Percentiles rank a stretch among this genome's conserved stretches.
Evolutionary conservation across 2,329 filamentous ascomycete species (phyloP).

Genomic region (Sclerotinia sclerotiorum): DNA sequence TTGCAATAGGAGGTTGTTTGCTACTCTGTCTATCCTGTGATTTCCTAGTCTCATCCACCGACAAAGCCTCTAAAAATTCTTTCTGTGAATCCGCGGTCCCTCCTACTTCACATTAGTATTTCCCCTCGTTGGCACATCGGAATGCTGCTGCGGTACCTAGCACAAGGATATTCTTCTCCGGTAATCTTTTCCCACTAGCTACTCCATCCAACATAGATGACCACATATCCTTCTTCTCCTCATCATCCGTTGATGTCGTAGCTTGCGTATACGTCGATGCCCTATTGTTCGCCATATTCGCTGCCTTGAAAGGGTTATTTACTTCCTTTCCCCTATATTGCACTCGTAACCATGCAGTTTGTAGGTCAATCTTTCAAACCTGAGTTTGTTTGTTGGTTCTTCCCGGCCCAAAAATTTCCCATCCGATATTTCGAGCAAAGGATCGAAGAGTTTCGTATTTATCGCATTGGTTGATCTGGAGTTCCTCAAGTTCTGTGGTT

Average conservation of each 20-base stretch:
- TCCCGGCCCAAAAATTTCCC: conserved; percentile 9
- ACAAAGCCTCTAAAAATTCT: conserved; percentile 70
- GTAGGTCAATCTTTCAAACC: conserved; percentile 9
- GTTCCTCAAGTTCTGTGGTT: conserved; percentile 19
- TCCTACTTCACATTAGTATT: conserved; percentile 51
- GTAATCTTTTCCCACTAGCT: conserved; percentile 83
- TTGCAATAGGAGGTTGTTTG: conserved; percentile 77
- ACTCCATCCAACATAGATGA: conserved; percentile 88
- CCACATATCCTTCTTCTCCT: conserved; percentile 84
- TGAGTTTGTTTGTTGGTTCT: conserved; percentile 16
- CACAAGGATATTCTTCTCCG: conserved; percentile 87
- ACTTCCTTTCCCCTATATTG: conserved; percentile 23
- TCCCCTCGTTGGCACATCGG: conserved; percentile 16
- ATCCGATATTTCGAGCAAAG: conserved; percentile 7
- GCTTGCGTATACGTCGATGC: conserved; percentile 52
- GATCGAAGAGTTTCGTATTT: conserved; percentile 14
- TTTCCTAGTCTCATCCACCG: conserved; percentile 44
- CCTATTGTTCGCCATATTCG: conserved; percentile 38
- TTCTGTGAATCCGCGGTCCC: conserved; percentile 79
- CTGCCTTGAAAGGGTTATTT: conserved; percentile 21
- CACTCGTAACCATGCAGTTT: conserved; percentile 21
- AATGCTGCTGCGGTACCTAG: conserved; percentile 58
- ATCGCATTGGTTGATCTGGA: conserved; percentile 19
- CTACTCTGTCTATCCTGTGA: conserved; percentile 53
- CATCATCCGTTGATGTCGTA: conserved; percentile 53